Base-by-base conservation (phyloP, 2,329 filamentous ascomycete genomes). In the Colletotrichum lentis region DNA sequence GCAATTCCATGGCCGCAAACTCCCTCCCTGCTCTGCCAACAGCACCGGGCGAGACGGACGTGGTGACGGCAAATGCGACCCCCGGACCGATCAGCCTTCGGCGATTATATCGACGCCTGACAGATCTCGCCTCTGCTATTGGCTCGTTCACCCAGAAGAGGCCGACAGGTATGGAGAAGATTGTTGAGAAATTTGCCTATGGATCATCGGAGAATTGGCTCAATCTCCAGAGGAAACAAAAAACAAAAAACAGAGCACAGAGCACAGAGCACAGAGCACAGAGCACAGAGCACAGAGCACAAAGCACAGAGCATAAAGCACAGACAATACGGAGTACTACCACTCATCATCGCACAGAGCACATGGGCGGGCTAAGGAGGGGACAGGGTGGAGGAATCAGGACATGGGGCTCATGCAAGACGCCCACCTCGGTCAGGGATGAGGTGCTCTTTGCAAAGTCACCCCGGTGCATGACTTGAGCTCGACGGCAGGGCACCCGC, bases 361-460 rank as follows among this genome's bases (percentile, higher is more conserved):
- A 66, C 63, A 50, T 66, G 50, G 31, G 50, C n/a, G 50, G 54
- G 24, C 49, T 60, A 16, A 24, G n/a, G 6, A 54, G 24, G 31
- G 31, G 31, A 35, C 8, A 7, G 10, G 49, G 54, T 24, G 44
- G 61, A 55, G 35, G 41, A 47, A 16, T 56, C 44, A 20, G 50
- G 56, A 56, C 56, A 55, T 55, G 62, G 60, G 55, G 55, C 62
- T 66, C 66, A 69, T 60, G 62, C 55, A 41, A 50, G 14, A 55
- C 24, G 61, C n/a, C 61, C 47, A 55, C 55, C 20, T 22, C 3
- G 54, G 52, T 31, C 50, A 39, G 39, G 59, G 27, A 52, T 37
- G 22, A 20, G 24, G 37, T 27, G 35, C 41, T 16, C 22, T 24
- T 35, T 54, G 43, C 20, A 50, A 22, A 35, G 31, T 35, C 8